Conservation (phyloP, 2,329 filamentous ascomycete species). For the Endoconidiophora polonica region DNA sequence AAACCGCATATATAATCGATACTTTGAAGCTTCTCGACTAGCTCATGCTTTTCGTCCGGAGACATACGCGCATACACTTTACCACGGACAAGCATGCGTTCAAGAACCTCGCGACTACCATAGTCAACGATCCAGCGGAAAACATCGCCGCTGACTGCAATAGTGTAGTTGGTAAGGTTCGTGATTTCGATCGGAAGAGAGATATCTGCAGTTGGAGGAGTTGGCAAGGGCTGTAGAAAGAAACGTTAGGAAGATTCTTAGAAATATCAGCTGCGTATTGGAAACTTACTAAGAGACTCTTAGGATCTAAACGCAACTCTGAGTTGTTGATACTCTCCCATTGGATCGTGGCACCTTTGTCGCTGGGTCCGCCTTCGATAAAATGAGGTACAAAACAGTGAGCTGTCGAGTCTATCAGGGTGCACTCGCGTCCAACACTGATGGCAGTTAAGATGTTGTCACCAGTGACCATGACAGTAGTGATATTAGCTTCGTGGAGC, state of each 20-base stretch:
- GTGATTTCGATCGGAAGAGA: conserved; percentile 74
- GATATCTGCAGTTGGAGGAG: conserved; percentile 54
- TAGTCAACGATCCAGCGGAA: conserved; percentile 96
- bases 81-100: conserved; percentile 74
- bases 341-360: conserved; percentile 43
- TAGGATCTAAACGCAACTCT: conserved; percentile 52
- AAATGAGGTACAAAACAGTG: conserved; percentile 93
- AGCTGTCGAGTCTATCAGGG: conserved; percentile 59
- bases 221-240: conserved; percentile 45
- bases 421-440: conserved; percentile 82
- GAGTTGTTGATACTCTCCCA: conserved; percentile 93
- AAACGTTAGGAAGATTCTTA: neutral
- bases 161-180: conserved; percentile 67
- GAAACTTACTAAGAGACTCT: conserved; percentile 48
- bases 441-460: conserved; percentile 97
- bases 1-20: conserved; percentile 93
- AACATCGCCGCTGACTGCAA: conserved; percentile 82
- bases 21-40: conserved; percentile 91
- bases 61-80: conserved; percentile 98
- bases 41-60: conserved; percentile 93
- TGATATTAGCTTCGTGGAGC: conserved; percentile 65
- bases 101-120: conserved; percentile 62
- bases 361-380: conserved; percentile 36
- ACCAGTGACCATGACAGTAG: conserved; percentile 89
- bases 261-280: neutral